Evolutionary conservation across 257 asterid genomes (phyloP), one percentile per base, ranked within the genome.

Genomic region (Solanum lycopersicoides): DNA sequence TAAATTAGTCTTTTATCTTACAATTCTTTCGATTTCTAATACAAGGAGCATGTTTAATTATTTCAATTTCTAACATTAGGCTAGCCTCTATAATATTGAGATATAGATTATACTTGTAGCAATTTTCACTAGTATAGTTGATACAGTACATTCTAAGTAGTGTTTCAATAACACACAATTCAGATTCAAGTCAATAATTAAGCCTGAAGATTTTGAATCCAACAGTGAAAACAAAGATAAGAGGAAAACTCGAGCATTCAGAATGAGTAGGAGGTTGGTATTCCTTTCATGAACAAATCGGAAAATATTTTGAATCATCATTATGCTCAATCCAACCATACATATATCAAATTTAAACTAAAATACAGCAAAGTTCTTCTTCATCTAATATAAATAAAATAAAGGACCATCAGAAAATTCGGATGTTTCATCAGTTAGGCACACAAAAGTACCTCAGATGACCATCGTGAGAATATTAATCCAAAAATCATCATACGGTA

Each of bases 381-480:
- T 21, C 4, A 20, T 47, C 7, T 15, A 28, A 72, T 9, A 32
- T 3, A 41, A 69, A 9, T 21, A 4, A 87, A 21, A 21, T 6
- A 44, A 4, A 5, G 37, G 72, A 74, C 91, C 94, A 93, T 94
- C 97, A 93, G 95, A 90, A 50, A 88, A 12, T 69, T 37, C 42
- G 96, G 96, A 94, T 88, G 41, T 63, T 34, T 35, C 93, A 93
- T 94, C 97, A 92, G 79, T 28, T 71, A 23, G 50, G 93, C 89
- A 94, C 91, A 94, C 14, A 15, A 68, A 21, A 79, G 88, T 35
- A 88, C 82, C 92, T 93, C 98, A 94, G 95, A 95, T 90, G 96
- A 94, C 96, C 98, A 95, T 95, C 95, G 95, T 94, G 98, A 95
- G 98, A 93, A 92, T 34, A 83, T 88, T 39, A 42, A 90, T 90